A percentile compares a stretch with the other conserved stretches of the same genome.
These are phyloP conservation scores for Mycosphaerella sp. DNA, from an alignment of 2,329 filamentous ascomycete species.

Conservation along the genomic window DNA sequence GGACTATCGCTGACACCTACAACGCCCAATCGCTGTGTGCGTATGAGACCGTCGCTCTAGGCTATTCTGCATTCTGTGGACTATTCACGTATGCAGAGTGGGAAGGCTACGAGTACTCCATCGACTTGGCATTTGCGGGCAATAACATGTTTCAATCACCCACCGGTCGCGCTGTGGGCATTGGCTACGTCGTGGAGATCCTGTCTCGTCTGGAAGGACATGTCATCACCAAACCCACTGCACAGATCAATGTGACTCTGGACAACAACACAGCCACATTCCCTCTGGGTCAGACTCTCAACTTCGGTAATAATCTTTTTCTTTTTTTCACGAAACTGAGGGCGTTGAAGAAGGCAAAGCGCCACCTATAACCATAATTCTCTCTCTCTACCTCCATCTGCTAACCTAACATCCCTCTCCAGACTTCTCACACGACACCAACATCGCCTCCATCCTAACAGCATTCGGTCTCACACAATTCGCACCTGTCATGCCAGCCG, in stretches of 20 bases:
- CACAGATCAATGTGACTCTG: conserved; percentile 58
- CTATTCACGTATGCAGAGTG: conserved; percentile 72
- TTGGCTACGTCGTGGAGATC: conserved; percentile 68
- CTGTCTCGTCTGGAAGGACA: conserved; percentile 63
- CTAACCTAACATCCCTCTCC: neutral
- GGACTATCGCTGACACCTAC: conserved; percentile 57
- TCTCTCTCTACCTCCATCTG: neutral
- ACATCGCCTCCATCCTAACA: conserved; percentile 53
- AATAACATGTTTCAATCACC: conserved; percentile 59
- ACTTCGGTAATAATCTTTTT: conserved; percentile 44
- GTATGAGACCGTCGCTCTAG: conserved; percentile 71
- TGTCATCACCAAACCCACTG: conserved; percentile 39
- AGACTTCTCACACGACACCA: conserved; percentile 70
- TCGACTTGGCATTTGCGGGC: conserved; percentile 59
- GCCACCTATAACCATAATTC: too few species aligned
- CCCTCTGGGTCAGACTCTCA: conserved; percentile 65
- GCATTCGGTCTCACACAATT: conserved; percentile 71
- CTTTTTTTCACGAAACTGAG: too few species aligned
- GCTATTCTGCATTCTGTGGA: conserved; percentile 67
- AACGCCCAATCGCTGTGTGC: conserved; percentile 67
- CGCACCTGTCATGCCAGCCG: conserved; percentile 51
- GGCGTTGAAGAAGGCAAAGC: too few species aligned
- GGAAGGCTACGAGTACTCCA: conserved; percentile 60
- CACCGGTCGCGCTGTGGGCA: conserved; percentile 63
- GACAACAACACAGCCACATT: conserved; percentile 64